Evolutionary conservation across 179 eudicot genomes (phyloP), one percentile per base, ranked within the genome.

Genomic region (Drosera spatulata): DNA sequence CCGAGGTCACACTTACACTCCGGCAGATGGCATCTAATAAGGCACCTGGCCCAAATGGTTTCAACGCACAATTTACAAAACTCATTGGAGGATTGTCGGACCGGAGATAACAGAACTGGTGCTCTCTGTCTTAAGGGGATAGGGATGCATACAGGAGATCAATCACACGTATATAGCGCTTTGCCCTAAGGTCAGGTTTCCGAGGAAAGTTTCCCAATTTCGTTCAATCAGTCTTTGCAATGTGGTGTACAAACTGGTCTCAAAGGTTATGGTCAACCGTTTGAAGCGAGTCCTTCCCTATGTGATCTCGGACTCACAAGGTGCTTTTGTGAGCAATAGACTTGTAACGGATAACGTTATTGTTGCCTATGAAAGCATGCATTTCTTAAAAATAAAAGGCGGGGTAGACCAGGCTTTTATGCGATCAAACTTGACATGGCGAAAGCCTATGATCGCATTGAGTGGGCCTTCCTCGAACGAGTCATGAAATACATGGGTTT

Each of bases 391-490:
- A 2, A 39, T 2, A 22, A n/a, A 9, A 9, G 41, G 2, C 9
- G 10, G 22, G 43, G 39, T 0, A 37, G 4, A 1, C 56, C 3
- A 7, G 53, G 64, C 0, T 11, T n/a, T 5, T 14, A 58, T 22
- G 46, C 53, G 1, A 33, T 66, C 2, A 59, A 66, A n/a, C 5
- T 58, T 2, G 69, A 65, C 9, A 57, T 58, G 50, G 13, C 40
- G 4, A 65, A 65, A 15, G 56, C 62, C 2, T 66, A 59, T 9
- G 58, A 66, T 33, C 7, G 51, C 2, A 50, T 66, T 3, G 50
- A 51, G 38, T 59, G 63, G n/a, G 15, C 4, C 4, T 65, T 65
- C 51, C 5, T 50, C 4, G 43, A 58, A 12, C 3, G 15, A 3
- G 63, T 59, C 0, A 58, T 58, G 62, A 2, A 4, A 5, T 6